phyloP scores from a whole-genome alignment of 1,139 yeast species.

The Taiozyma onychis region DNA sequence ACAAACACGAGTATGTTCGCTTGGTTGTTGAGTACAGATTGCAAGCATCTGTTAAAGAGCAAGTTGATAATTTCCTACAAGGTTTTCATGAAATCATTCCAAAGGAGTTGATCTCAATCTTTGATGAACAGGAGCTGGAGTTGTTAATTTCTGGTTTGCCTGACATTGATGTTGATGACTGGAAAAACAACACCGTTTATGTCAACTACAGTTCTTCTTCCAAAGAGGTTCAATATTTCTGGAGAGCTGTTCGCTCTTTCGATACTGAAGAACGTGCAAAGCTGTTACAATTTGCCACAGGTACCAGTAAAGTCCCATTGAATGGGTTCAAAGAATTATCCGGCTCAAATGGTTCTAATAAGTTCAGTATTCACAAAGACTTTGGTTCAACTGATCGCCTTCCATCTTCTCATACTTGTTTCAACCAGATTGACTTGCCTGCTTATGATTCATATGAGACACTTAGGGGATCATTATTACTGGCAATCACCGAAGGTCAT shows the following conservation, averaged over 20 bases:
- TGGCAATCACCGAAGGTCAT: constrained; percentile 92
- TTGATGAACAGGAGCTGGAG: constrained; percentile 95
- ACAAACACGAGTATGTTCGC: constrained; percentile 85
- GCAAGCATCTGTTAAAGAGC: constrained; percentile 79
- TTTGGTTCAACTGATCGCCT: constrained; percentile 81
- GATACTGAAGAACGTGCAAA: constrained; percentile 94
- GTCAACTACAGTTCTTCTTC: constrained; percentile 81
- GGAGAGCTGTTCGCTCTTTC: constrained; percentile 96
- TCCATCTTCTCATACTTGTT: constrained; percentile 96
- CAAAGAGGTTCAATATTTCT: constrained; percentile 91
- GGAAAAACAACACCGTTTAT: constrained; percentile 85
- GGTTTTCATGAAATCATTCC: constrained; percentile 94
- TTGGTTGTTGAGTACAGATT: constrained; percentile 83
- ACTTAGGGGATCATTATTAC: constrained; percentile 69
- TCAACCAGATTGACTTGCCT: constrained; percentile 91
- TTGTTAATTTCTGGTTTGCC: constrained; percentile 91
- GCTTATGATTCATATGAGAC: constrained; percentile 88
- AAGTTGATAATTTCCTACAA: constrained; percentile 75
- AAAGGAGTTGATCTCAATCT: constrained; percentile 77
- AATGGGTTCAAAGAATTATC: constrained; percentile 89
- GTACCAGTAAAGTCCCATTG: constrained; percentile 94
- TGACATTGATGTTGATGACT: constrained; percentile 91
- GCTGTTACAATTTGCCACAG: constrained; percentile 91
- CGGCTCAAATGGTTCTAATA: constrained; percentile 83
- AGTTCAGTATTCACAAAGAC: constrained; percentile 87